Evolutionary conservation across 345 rosid genomes (phyloP).

Genomic region (Abelmoschus esculentus): DNA sequence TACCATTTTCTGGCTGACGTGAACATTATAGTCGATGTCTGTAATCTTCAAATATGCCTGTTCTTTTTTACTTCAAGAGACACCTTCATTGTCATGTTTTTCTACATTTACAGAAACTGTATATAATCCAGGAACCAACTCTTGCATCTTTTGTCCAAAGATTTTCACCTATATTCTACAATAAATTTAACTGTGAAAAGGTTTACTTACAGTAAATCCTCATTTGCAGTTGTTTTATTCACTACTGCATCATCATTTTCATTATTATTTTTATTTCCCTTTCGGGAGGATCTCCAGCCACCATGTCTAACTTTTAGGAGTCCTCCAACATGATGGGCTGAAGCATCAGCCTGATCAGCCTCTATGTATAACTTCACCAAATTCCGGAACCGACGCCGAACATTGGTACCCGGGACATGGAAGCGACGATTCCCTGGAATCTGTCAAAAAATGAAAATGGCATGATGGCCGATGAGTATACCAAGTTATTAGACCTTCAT

Average conservation of each 20-base stretch:
- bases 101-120: not conserved
- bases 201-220: not conserved
- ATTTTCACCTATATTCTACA: not conserved
- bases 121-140: not conserved
- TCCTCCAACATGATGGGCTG: constrained; percentile 35
- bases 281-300: not conserved
- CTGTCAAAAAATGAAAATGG: constrained; percentile 28
- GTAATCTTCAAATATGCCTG: too few species aligned
- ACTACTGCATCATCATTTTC: constrained; percentile 5
- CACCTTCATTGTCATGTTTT: constrained; percentile 20
- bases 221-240: not conserved
- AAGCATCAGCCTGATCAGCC: constrained; percentile 44
- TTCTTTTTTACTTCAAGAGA: constrained; percentile 34
- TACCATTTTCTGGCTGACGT: not conserved
- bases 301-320: constrained; percentile 16
- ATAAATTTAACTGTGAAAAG: not conserved
- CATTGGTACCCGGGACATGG: constrained; percentile 67
- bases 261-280: constrained; percentile 14
- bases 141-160: not conserved
- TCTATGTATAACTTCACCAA: constrained; percentile 53
- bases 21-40: not conserved
- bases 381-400: constrained; percentile 60
- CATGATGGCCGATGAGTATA: too few species aligned
- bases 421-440: constrained; percentile 68
- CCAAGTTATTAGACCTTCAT: constrained; percentile 52